Percentiles rank a stretch among this genome's conserved stretches.
Evolutionary conservation across 2,329 filamentous ascomycete species (phyloP).

Genomic region (Fusarium staphyleae): DNA sequence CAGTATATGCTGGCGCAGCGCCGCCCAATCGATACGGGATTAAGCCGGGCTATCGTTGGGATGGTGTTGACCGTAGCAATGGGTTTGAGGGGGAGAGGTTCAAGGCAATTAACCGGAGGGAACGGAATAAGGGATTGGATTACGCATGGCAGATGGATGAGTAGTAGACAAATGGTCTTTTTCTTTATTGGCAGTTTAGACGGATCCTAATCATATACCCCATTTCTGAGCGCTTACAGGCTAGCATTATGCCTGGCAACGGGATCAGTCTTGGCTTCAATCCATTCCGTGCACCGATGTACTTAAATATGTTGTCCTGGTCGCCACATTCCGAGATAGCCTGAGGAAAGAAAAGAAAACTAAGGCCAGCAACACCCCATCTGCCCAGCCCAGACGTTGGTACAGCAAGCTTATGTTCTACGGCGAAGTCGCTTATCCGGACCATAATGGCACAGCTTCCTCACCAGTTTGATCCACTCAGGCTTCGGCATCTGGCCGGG

Average conservation of each 20-base stretch:
- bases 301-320: not conserved
- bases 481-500: slow-evolving; percentile 59
- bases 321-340: not conserved
- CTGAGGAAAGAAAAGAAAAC: slow-evolving; percentile 8
- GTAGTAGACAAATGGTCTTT: slow-evolving; percentile 58
- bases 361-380: slow-evolving; percentile 5
- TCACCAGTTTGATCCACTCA: slow-evolving; percentile 67
- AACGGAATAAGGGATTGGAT: slow-evolving; percentile 79
- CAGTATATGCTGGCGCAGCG: slow-evolving; percentile 78
- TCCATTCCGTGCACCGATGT: slow-evolving; percentile 1
- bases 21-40: slow-evolving; percentile 95
- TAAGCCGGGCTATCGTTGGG: slow-evolving; percentile 90
- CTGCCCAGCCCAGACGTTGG: slow-evolving; percentile 6
- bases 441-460: slow-evolving; percentile 60
- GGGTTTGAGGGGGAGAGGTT: slow-evolving; percentile 95
- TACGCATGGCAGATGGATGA: slow-evolving; percentile 98
- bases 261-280: not conserved
- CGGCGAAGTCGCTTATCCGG: slow-evolving; percentile 60
- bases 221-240: slow-evolving; percentile 19
- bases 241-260: not conserved
- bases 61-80: slow-evolving; percentile 92
- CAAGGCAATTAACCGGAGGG: slow-evolving; percentile 79
- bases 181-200: slow-evolving; percentile 11
- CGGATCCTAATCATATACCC: slow-evolving; percentile 37
- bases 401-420: slow-evolving; percentile 42